Base-by-base conservation (phyloP, 768 basidiomycete species). In the Nevesoporus exiguus region DNA sequence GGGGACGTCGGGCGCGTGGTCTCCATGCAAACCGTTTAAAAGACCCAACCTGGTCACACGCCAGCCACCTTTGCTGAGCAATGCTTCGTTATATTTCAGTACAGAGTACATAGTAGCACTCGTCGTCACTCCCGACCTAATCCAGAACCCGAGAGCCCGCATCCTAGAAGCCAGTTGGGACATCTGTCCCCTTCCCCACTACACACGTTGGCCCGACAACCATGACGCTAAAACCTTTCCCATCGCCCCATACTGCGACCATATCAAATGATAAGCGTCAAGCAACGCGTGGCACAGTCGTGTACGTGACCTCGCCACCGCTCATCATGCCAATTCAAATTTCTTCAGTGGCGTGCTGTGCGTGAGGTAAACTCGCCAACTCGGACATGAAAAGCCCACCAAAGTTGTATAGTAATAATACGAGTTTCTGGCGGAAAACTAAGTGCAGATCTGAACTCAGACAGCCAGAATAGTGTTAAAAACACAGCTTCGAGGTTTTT, bases 291-390 rank as follows among this genome's bases (percentile, higher is more conserved):
- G 17, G 24, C 29, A 55, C 49, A 57, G 39, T 5, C 9, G 4
- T 39, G 33, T 11, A 11, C 9, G 33, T 11, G 33, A 33, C 39
- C 39, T 39, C 37, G 37, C 37, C 37, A 54, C 58, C 40, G 40
- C 9, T 33, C 41, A 33, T 27, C 51, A 45, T 53, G 41, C 60
- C 57, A 56, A 63, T 60, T 66, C 43, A 52, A 65, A 50, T 63
- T 63, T 36, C 34, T 59, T 39, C 19, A 10, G 34, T 53, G 41
- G 11, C 39, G 48, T 24, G 36, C 30, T 36, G 36, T 60, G 39
- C 25, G 36, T 22, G 17, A 51, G 17, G 40, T n/a, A 42, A 51
- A 39, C 14, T 48, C 11, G 21, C 51, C 49, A 41, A 42, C n/a
- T n/a, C n/a, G n/a, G n/a, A n/a, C n/a, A n/a, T n/a, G n/a, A n/a